phyloP scores from a whole-genome alignment of 2,329 filamentous ascomycete species.

The Elsinoe fawcettii region DNA sequence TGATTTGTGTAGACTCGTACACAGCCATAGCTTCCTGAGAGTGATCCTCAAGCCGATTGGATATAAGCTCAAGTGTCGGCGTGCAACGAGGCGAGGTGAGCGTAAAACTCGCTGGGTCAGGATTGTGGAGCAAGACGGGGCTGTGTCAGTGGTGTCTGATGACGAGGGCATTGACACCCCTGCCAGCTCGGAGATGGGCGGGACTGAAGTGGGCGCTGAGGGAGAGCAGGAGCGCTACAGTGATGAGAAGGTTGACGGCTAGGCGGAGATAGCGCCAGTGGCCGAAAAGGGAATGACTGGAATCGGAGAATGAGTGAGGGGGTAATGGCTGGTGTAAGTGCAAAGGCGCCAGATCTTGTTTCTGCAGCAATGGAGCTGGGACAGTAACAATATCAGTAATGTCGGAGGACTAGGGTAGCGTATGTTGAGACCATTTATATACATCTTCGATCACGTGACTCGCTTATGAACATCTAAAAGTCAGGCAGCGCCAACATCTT shows the following conservation, averaged over 20 bases:
- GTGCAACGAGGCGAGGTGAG: neutral
- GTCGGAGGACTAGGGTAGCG: too few species aligned
- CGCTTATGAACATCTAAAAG: too few species aligned
- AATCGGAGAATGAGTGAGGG: neutral
- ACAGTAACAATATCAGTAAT: too few species aligned
- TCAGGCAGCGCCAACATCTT: constrained; percentile 32
- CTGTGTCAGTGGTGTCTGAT: neutral
- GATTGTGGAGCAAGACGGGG: neutral
- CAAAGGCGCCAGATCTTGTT: too few species aligned
- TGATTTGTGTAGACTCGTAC: neutral
- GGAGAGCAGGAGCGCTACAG: neutral
- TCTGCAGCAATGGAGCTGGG: too few species aligned
- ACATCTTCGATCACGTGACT: too few species aligned
- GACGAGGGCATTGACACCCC: neutral
- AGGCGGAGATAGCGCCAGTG: neutral
- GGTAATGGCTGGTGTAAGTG: neutral
- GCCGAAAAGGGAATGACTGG: neutral
- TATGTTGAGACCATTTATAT: too few species aligned
- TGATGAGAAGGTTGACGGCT: neutral
- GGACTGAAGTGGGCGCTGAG: neutral
- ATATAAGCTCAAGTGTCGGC: neutral
- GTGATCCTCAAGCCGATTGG: neutral
- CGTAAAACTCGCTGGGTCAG: neutral
- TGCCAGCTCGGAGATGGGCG: neutral
- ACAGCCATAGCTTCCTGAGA: neutral